Conservation (phyloP, 192 early-diverging fungal genomes). For the Backusella tuberculispora region DNA sequence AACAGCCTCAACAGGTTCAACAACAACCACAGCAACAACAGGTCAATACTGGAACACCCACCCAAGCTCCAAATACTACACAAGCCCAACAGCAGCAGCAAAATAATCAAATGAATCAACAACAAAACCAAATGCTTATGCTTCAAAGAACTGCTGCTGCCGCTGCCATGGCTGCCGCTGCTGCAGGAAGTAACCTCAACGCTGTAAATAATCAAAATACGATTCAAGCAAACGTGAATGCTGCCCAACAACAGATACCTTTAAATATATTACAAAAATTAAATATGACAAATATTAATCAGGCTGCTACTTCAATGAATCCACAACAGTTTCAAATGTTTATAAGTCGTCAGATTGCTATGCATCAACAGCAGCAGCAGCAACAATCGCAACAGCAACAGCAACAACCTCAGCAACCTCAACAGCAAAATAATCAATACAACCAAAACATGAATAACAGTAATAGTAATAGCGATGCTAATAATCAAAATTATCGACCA, state of each 20-base stretch:
- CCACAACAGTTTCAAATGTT: constrained; percentile 26
- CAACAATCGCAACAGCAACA: constrained; percentile 23
- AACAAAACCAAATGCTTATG: constrained; percentile 20
- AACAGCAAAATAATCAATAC: constrained; percentile 6
- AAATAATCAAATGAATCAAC: constrained; percentile 2
- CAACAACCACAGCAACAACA: constrained; percentile 9
- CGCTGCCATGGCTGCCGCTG: constrained; percentile 7
- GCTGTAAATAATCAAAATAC: constrained; percentile 14
- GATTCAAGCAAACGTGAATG: constrained; percentile 17
- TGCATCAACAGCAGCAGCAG: constrained; percentile 24
- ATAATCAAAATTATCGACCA: neutral
- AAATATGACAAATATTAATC: constrained; percentile 22
- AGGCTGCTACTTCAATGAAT: constrained; percentile 20
- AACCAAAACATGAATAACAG: neutral
- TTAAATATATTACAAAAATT: constrained; percentile 27
- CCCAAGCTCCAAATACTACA: neutral
- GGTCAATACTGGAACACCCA: neutral
- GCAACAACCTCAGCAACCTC: constrained; percentile 23
- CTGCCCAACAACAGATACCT: constrained; percentile 30
- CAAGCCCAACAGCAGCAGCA: constrained; percentile 13
- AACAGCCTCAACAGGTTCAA: neutral
- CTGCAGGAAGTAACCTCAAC: neutral
- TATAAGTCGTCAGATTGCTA: constrained; percentile 15
- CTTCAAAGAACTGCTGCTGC: constrained; percentile 23
- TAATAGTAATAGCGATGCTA: neutral